Percentiles rank a stretch among this genome's conserved stretches.
Conservation (phyloP, 371 early-diverging fungal genomes). For the Funneliformis caledonium region DNA sequence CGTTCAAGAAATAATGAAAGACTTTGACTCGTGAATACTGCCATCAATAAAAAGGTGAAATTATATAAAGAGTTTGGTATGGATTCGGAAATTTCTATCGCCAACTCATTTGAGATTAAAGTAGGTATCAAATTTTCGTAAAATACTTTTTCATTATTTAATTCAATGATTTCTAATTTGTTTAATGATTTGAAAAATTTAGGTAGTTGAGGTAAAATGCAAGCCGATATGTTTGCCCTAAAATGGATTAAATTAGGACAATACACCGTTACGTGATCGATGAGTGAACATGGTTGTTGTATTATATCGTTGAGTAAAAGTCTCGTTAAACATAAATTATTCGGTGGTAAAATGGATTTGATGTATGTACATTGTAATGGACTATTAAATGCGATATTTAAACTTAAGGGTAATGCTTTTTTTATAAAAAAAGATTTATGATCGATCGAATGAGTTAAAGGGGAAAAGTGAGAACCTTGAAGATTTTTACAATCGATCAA, state of each 20-base stretch:
- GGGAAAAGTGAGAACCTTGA: not conserved
- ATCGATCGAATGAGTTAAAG: not conserved
- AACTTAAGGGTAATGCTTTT: too few relatives aligned
- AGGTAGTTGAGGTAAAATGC: not conserved
- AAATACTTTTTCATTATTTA: not conserved
- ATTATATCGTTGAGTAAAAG: not conserved
- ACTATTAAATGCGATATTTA: too few relatives aligned
- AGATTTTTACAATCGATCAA: not conserved
- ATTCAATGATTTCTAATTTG: not conserved
- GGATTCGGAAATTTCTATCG: not conserved
- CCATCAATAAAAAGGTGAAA: not conserved
- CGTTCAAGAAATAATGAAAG: not conserved
- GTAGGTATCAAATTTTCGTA: not conserved
- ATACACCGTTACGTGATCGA: not conserved
- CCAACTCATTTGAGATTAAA: not conserved
- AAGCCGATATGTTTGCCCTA: not conserved
- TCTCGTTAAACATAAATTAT: not conserved
- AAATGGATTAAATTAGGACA: not conserved
- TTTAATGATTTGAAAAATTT: not conserved
- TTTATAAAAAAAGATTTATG: too few relatives aligned
- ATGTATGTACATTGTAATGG: not conserved
- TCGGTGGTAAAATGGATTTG: not conserved
- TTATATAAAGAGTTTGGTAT: not conserved
- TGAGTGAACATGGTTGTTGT: not conserved
- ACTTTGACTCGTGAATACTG: not conserved